Conservation (phyloP, 2,329 filamentous ascomycete species). For the Colletotrichum karsti region DNA sequence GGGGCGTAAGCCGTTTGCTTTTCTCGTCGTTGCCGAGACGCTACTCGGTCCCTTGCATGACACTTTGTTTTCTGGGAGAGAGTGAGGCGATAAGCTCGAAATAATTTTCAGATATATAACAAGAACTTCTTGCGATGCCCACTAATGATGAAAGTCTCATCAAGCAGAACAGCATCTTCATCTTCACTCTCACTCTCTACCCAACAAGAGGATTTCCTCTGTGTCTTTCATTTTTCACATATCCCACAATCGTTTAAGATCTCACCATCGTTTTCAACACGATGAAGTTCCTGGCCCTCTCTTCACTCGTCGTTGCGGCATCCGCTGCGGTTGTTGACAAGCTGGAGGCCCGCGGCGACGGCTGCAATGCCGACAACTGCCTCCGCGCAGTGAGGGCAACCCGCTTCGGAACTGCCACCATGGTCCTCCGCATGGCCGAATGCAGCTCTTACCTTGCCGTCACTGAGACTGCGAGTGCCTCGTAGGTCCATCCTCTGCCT, state of each 20-base stretch:
- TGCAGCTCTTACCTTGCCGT: conserved; percentile 49
- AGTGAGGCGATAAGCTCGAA: neutral
- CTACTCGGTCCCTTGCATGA: conserved; percentile 15
- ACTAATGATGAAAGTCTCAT: neutral
- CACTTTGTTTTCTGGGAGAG: neutral
- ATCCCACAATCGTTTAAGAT: conserved; percentile 37
- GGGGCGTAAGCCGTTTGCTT: conserved; percentile 12
- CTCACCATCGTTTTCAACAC: conserved; percentile 40
- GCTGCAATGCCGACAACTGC: conserved; percentile 54
- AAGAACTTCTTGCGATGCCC: neutral
- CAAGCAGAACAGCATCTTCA: neutral
- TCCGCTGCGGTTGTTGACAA: conserved; percentile 42
- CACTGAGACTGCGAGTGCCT: conserved; percentile 46
- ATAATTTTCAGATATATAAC: neutral
- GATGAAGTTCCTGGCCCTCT: no score
- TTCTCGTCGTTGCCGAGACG: conserved; percentile 17
- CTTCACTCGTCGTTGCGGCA: conserved; percentile 44
- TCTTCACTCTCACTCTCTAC: neutral
- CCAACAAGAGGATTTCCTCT: neutral
- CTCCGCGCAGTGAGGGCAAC: conserved; percentile 54
- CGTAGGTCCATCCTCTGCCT: conserved; percentile 39
- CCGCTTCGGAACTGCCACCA: conserved; percentile 37
- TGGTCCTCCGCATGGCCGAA: conserved; percentile 44
- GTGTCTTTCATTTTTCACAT: neutral
- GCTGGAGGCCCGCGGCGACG: conserved; percentile 18